Evolutionary conservation across 202 grass and related monocot genomes (phyloP), one percentile per base, ranked within the genome.

Genomic region (Schoenoplectus triqueter): DNA sequence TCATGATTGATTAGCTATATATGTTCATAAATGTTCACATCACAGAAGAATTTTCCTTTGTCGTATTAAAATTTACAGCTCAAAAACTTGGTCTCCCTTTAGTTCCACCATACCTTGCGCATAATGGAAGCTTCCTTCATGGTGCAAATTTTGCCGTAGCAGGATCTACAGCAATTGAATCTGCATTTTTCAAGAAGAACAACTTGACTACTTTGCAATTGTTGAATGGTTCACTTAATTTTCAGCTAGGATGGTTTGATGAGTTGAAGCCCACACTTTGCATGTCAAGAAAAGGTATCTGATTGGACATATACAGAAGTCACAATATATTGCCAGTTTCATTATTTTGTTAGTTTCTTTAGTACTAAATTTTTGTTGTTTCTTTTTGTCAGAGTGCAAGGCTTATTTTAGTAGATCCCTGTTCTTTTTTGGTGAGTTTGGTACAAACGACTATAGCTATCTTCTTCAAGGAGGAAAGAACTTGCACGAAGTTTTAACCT

Each of bases 91-190:
- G 89, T 5, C 87, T 97, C 62, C 88, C 91, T 55, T 84, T 92
- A 61, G 89, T 97, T 63, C 92, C 91, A 80, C 89, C 91, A 13
- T 97, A 93, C 62, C 87, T 97, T 4, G 87, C 85, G 44, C 92
- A 88, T 73, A 85, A 91, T 82, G 73, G 44, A 42, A 91, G 75
- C 78, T 93, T 97, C 73, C 80, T 86, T 77, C 81, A 91, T 14
- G 94, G 94, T 7, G 91, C 85, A 2, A 97, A 97, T 84, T 97
- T 97, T 82, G 91, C 94, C 10, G 91, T 97, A 7, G 91, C 89
- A 1, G 88, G 88, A 80, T 88, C 91, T 7, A 93, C 91, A 7
- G 87, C 89, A 5, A 80, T 92, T 82, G 91, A 92, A 62, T 48
- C 70, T 3, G 6, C 74, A 14, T 86, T 82, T 14, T 86, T 86